These are phyloP conservation scores for Ormosia emarginata DNA, from an alignment of 306 rosid genomes.

Conservation along the genomic window DNA sequence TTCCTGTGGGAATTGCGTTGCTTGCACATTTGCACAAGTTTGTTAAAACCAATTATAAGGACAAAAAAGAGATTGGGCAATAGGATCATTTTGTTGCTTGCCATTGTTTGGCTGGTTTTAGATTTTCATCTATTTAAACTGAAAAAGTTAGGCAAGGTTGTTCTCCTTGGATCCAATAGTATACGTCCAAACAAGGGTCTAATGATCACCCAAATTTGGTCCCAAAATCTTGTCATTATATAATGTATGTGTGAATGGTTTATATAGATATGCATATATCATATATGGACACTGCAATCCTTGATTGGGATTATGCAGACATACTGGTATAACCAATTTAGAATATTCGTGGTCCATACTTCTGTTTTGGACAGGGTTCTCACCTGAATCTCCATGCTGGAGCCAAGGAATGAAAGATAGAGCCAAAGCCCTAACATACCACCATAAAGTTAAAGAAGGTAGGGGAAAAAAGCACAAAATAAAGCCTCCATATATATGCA, in stretches of 20 bases:
- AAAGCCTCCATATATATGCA: conserved; percentile 5
- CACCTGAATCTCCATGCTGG: conserved; percentile 52
- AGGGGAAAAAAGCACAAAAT: neutral
- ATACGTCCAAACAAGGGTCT: conserved; percentile 29
- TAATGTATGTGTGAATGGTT: neutral
- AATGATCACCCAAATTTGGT: conserved; percentile 34
- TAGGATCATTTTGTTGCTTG: conserved; percentile 9
- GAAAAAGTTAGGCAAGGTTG: conserved; percentile 8
- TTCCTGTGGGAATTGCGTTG: neutral
- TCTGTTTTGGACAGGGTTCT: conserved; percentile 23
- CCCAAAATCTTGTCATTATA: conserved; percentile 28
- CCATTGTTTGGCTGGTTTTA: conserved; percentile 23
- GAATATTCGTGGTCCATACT: conserved; percentile 49
- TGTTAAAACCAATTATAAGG: conserved; percentile 25
- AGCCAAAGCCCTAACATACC: conserved; percentile 19
- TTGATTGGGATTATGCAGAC: conserved; percentile 40
- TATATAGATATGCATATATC: conserved; percentile 6
- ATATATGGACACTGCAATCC: conserved; percentile 7
- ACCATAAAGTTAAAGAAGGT: conserved; percentile 23
- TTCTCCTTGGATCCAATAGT: conserved; percentile 3
- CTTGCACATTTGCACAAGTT: conserved; percentile 26
- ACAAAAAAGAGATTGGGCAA: conserved; percentile 8
- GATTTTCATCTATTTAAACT: conserved; percentile 8
- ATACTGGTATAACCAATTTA: conserved; percentile 18
- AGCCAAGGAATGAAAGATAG: conserved; percentile 29